Conservation (phyloP, 441 rosid genomes). For the Aleurites moluccanus region DNA sequence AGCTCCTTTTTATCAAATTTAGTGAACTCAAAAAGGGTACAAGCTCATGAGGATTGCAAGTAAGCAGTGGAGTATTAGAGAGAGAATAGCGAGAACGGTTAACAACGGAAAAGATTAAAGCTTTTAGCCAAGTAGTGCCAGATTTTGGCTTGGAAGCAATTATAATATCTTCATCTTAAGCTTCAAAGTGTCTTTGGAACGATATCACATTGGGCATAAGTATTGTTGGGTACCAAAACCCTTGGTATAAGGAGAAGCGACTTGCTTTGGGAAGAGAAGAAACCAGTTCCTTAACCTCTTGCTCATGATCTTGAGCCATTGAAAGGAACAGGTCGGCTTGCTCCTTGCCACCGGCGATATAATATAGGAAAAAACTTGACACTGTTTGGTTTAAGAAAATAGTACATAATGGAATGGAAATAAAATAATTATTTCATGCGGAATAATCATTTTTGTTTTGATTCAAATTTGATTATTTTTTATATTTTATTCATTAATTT, state of each 20-base stretch:
- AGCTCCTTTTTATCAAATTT: too few species aligned
- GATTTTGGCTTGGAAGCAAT: slow-evolving; percentile 48
- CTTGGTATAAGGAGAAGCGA: slow-evolving; percentile 33
- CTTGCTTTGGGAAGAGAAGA: too few species aligned
- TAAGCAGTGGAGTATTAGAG: slow-evolving; percentile 35
- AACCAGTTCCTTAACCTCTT: slow-evolving; percentile 32
- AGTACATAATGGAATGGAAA: too few species aligned
- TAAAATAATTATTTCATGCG: too few species aligned
- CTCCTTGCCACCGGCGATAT: too few species aligned
- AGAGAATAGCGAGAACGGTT: slow-evolving; percentile 28
- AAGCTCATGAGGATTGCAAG: slow-evolving; percentile 45
- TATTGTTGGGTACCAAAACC: slow-evolving; percentile 36
- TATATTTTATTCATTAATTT: too few species aligned
- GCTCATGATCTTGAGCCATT: too few species aligned
- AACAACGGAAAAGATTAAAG: slow-evolving; percentile 45
- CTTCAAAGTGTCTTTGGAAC: slow-evolving; percentile 40
- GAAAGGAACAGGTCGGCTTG: too few species aligned
- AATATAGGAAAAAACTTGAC: too few species aligned
- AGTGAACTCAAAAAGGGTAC: slow-evolving; percentile 36
- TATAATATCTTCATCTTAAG: slow-evolving; percentile 41
- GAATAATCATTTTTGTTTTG: too few species aligned
- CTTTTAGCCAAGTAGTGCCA: slow-evolving; percentile 68
- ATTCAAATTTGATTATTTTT: too few species aligned
- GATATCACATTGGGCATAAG: slow-evolving; percentile 27
- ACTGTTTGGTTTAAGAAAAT: too few species aligned